Percentiles rank a stretch among this genome's conserved stretches.
phyloP scores from a whole-genome alignment of 352 stramenopile species.

The Globisporangium ultimum region DNA sequence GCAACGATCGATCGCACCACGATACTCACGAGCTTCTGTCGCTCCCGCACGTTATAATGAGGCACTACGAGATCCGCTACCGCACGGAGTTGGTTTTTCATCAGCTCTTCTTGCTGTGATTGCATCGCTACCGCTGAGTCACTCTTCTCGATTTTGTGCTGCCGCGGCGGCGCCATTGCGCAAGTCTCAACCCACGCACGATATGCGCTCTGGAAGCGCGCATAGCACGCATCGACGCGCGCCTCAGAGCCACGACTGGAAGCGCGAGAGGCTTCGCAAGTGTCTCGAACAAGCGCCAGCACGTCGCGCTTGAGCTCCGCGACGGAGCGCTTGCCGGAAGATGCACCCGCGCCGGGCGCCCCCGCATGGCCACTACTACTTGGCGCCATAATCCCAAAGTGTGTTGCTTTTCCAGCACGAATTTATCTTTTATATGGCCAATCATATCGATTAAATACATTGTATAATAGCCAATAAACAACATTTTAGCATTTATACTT shows the following conservation, averaged over 20 bases:
- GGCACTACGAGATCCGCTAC: background rate
- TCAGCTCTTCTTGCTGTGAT: background rate
- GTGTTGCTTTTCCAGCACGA: background rate
- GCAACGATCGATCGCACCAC: slow-evolving; percentile 5
- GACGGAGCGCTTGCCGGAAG: background rate
- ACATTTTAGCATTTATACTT: background rate
- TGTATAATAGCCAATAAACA: too few species aligned
- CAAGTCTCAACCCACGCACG: background rate
- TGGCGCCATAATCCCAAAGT: slow-evolving; percentile 4
- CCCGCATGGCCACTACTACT: background rate
- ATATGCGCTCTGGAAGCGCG: background rate
- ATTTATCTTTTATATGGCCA: background rate
- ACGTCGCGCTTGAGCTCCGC: slow-evolving; percentile 19
- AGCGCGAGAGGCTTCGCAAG: background rate
- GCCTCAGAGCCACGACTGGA: background rate
- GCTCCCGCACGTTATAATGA: background rate
- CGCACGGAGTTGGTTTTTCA: background rate
- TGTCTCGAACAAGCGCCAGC: slow-evolving; percentile 18
- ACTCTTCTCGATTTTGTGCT: background rate
- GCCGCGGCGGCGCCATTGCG: background rate
- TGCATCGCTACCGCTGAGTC: background rate
- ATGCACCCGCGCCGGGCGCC: background rate
- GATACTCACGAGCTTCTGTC: slow-evolving; percentile 5
- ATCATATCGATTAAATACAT: too few species aligned
- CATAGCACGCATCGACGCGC: background rate